Conservation (phyloP, 345 rosid genomes). For the Gossypium stocksii region DNA sequence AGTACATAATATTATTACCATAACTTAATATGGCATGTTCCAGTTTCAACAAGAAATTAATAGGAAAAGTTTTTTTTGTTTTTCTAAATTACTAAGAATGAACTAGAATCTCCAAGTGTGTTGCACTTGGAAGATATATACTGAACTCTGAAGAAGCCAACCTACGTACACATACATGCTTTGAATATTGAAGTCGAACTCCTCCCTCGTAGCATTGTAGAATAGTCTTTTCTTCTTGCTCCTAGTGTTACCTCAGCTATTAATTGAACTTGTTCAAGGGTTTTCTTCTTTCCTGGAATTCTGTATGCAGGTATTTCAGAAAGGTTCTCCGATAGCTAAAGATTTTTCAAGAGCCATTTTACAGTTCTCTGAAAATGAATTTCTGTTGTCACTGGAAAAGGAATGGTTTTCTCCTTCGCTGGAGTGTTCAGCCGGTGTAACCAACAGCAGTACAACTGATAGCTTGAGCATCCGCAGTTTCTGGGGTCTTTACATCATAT, state of each 20-base stretch:
- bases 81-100: neutral
- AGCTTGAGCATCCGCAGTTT: conserved; percentile 39
- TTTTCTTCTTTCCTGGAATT: neutral
- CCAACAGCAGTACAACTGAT: conserved; percentile 5
- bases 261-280: no score
- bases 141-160: no score
- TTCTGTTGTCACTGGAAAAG: conserved; percentile 21
- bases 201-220: no score
- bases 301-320: conserved; percentile 42
- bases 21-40: no score
- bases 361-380: conserved; percentile 35
- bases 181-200: no score
- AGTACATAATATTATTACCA: conserved; percentile 15
- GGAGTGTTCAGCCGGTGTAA: conserved; percentile 22
- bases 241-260: no score
- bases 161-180: no score
- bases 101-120: neutral
- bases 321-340: conserved; percentile 37
- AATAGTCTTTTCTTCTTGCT: no score
- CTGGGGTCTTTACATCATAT: conserved; percentile 39
- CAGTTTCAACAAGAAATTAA: neutral
- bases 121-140: no score
- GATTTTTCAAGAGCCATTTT: conserved; percentile 49
- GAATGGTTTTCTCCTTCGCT: conserved; percentile 27
- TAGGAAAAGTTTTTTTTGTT: neutral